Conservation (phyloP, 2,329 filamentous ascomycete genomes). For the Conoideocrella luteorostrata region DNA sequence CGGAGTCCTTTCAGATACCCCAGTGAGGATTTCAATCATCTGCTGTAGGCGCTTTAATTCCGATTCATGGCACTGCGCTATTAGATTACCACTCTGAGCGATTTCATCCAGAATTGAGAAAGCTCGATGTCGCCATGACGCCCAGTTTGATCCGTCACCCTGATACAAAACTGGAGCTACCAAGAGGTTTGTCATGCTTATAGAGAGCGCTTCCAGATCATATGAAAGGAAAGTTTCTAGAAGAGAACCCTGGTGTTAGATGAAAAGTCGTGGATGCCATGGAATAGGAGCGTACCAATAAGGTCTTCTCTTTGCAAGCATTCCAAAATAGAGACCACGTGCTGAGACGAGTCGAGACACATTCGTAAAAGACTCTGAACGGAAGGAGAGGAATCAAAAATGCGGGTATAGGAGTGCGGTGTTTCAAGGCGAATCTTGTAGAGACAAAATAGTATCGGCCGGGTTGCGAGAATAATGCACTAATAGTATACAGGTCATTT, state of each 20-base stretch:
- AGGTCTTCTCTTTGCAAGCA: slow-evolving; percentile 34
- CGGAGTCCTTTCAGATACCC: not conserved
- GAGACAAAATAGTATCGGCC: slow-evolving; percentile 18
- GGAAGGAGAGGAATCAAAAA: not conserved
- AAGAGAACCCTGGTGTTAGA: not conserved
- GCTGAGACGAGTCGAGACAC: slow-evolving; percentile 18
- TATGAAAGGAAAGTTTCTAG: slow-evolving; percentile 38
- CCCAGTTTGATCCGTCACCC: slow-evolving; percentile 21
- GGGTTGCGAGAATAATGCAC: slow-evolving; percentile 19
- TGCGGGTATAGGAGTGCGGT: not conserved
- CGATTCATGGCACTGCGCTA: slow-evolving; percentile 32
- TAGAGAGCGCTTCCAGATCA: slow-evolving; percentile 35
- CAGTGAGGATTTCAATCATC: slow-evolving; percentile 14
- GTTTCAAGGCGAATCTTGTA: slow-evolving; percentile 16
- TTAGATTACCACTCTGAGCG: slow-evolving; percentile 32
- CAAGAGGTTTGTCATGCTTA: slow-evolving; percentile 30
- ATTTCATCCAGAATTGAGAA: slow-evolving; percentile 38
- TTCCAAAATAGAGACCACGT: slow-evolving; percentile 26
- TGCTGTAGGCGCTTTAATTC: slow-evolving; percentile 35
- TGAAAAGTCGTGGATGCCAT: too few species aligned
- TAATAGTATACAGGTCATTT: not conserved
- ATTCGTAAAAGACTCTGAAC: slow-evolving; percentile 10
- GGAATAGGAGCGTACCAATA: slow-evolving; percentile 34
- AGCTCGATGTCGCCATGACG: slow-evolving; percentile 30
- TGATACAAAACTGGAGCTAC: slow-evolving; percentile 26